Evolutionary conservation across 169 alveolate species (phyloP), one percentile per base, ranked within the genome.

Genomic region (Neospora caninum): DNA sequence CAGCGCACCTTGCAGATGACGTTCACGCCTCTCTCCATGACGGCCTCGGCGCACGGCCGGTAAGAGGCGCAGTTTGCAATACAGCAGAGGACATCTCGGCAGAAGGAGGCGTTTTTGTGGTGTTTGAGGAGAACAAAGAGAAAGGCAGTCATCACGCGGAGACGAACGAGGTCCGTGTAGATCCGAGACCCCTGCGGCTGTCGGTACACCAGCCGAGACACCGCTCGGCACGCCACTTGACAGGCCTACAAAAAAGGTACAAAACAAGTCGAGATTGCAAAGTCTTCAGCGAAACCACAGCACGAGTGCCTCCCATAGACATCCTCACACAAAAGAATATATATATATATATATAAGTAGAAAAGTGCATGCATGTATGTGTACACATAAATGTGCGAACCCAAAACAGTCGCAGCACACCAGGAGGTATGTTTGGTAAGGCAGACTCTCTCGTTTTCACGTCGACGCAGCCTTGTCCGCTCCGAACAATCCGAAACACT

Each of bases 91-190:
- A 92, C 95, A 38, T 93, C 95, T 41, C 89, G 67, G 49, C 93
- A 91, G 88, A 86, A 91, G n/a, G 88, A 45, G 16, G 93, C 82
- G 53, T 73, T 86, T 36, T 38, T 39, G 93, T 70, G 80, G 70
- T 93, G 95, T 54, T 93, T 93, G 45, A 93, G 89, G 78, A 93
- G 80, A 36, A 93, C 95, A 45, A 93, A 93, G n/a, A 93, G 93
- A 70, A 93, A 58, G 18, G 95, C 80, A 6, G 95, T 93, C 93
- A 93, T 93, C 54, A 92, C 95, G 25, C 95, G 49, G 7, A 78
- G n/a, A 43, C 69, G 84, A 83, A 93, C 69, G 0, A 93, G 91
- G 20, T 93, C 93, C 34, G 91, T 64, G 73, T 93, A 93, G 73
- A 93, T 73, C 93, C 70, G 80, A 27, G 95, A 93, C 49, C 64